These are phyloP conservation scores for Macrophomina phaseolina DNA, from an alignment of 2,329 filamentous ascomycete species.

Conservation along the genomic window DNA sequence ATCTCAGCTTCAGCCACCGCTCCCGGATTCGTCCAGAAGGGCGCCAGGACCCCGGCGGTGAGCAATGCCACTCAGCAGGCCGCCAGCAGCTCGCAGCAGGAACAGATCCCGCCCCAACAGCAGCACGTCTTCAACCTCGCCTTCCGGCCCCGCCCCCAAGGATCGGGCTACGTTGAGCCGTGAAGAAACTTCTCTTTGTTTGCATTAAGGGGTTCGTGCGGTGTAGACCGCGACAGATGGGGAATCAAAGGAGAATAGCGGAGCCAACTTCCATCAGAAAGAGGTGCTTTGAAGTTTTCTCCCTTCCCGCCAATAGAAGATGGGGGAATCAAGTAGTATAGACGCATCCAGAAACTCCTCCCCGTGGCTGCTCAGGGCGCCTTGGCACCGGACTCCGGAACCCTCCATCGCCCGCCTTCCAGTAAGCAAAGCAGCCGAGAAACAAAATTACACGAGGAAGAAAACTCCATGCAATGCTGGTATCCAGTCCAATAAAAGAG, in stretches of 20 bases:
- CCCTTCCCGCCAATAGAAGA: slow-evolving; percentile 1
- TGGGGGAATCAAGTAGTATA: slow-evolving; percentile 5
- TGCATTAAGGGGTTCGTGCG: slow-evolving; percentile 17
- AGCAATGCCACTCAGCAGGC: slow-evolving; percentile 2
- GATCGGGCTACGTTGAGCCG: slow-evolving; percentile 6
- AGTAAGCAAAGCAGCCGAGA: slow-evolving; percentile 21
- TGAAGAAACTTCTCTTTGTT: slow-evolving; percentile 10
- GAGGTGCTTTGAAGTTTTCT: background rate
- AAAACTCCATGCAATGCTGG: slow-evolving; percentile 27
- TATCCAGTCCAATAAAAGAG: slow-evolving; percentile 19
- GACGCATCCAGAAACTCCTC: slow-evolving; percentile 17
- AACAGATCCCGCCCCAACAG: slow-evolving; percentile 3
- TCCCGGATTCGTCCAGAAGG: slow-evolving; percentile 19
- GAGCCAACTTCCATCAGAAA: slow-evolving; percentile 7
- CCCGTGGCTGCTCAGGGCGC: slow-evolving; percentile 11
- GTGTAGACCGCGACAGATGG: background rate
- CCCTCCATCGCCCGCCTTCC: background rate
- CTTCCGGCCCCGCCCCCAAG: slow-evolving; percentile 24
- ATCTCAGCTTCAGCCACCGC: slow-evolving; percentile 33
- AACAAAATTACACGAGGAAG: slow-evolving; percentile 20
- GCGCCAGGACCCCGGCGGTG: background rate
- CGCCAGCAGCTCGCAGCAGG: background rate
- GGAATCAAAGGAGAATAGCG: background rate
- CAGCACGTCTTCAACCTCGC: slow-evolving; percentile 24
- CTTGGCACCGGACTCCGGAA: slow-evolving; percentile 22